Evolutionary conservation across 2,329 filamentous ascomycete species (phyloP).

Genomic region (Calycina herbarum): DNA sequence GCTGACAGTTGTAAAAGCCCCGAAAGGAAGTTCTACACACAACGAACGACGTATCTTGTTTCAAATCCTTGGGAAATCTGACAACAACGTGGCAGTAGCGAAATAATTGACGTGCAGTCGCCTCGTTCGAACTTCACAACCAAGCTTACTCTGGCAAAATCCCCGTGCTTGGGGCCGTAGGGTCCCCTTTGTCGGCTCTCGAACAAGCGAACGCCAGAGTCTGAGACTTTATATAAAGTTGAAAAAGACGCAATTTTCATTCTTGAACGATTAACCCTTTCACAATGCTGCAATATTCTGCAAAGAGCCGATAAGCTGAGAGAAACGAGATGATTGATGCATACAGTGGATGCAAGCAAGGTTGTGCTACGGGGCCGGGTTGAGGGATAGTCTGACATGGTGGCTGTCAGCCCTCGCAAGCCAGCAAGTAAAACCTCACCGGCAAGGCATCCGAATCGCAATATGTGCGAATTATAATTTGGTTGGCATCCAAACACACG

Average conservation of each 20-base stretch:
- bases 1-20: background rate
- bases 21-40: background rate
- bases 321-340: background rate
- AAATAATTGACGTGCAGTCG: background rate
- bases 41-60: slow-evolving; percentile 3
- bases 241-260: background rate
- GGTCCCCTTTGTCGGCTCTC: background rate
- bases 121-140: background rate
- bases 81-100: background rate
- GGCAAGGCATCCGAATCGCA: background rate
- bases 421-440: background rate
- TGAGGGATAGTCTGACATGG: background rate
- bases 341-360: background rate
- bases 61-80: background rate
- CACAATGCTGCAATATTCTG: background rate
- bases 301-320: background rate
- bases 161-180: background rate
- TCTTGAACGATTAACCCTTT: background rate
- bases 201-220: background rate
- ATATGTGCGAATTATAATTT: background rate
- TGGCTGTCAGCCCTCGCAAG: background rate
- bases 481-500: background rate
- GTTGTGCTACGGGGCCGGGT: background rate
- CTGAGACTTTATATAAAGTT: slow-evolving; percentile 2
- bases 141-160: background rate